phyloP scores from a whole-genome alignment of 2,329 filamentous ascomycete species.

The Zymoseptoria passerinii region DNA sequence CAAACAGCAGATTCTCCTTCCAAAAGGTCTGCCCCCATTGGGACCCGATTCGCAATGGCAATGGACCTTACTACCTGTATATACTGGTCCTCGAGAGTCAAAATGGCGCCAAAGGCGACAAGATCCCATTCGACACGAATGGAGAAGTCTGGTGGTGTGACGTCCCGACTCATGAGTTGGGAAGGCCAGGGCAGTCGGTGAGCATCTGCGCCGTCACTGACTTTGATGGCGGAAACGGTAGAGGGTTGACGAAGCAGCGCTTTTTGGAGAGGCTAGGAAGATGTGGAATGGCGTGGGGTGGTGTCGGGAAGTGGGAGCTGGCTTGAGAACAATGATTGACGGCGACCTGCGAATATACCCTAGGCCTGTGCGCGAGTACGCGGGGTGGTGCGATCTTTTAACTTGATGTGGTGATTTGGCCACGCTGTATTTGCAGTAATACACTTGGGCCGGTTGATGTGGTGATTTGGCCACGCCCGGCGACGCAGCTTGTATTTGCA shows the following conservation, averaged over 20 bases:
- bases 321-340: slow-evolving; percentile 21
- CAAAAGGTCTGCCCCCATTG: slow-evolving; percentile 74
- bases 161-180: slow-evolving; percentile 55
- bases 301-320: slow-evolving; percentile 49
- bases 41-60: slow-evolving; percentile 60
- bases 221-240: slow-evolving; percentile 43
- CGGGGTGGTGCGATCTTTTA: not conserved
- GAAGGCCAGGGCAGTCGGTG: slow-evolving; percentile 59
- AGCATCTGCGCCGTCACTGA: slow-evolving; percentile 54
- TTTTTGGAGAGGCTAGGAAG: slow-evolving; percentile 42
- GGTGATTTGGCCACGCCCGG: not conserved
- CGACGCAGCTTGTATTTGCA: slow-evolving; percentile 3
- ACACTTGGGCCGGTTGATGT: too few species aligned
- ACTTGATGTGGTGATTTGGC: not conserved
- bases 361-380: not conserved
- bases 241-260: slow-evolving; percentile 44
- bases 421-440: slow-evolving; percentile 7
- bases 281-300: slow-evolving; percentile 41
- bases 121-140: slow-evolving; percentile 60
- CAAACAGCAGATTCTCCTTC: slow-evolving; percentile 56
- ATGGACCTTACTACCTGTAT: slow-evolving; percentile 59
- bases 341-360: not conserved
- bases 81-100: slow-evolving; percentile 62
- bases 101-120: slow-evolving; percentile 49
- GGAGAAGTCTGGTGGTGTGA: slow-evolving; percentile 81